Base-by-base conservation (phyloP, 805 yeast genomes). In the Scheffersomyces coipomensis region DNA sequence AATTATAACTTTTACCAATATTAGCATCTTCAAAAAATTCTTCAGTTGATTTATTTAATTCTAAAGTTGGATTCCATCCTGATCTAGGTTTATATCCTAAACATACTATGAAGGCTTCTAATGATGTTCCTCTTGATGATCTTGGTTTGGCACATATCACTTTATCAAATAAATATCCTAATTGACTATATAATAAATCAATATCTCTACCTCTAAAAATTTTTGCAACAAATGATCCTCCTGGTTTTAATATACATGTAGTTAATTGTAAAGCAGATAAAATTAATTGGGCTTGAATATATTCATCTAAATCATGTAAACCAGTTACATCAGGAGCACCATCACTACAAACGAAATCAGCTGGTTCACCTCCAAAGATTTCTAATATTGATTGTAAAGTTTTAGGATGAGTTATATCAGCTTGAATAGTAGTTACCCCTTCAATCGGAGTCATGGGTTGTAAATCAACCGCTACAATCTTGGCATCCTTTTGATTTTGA, bases 291-390 rank as follows among this genome's bases (percentile, higher is more conserved):
- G 96, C 97, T 66, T 93, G 99, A 42, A 93, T 86, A 58, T 91
- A 93, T 62, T 93, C 99, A 60, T 93, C 99, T 43, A 93, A 69
- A 62, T 93, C 99, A 58, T 93, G 99, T 37, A 93, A 64, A 1
- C 99, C 99, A 0, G 99, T 93, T 17, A 93, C 99, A 64, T 93
- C 99, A 2, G 99, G 99, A 0, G 99, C 99, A 41, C 99, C 99
- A 60, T 93, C 98, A 53, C 95, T 84, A 53, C 96, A 88, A 1
- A 93, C 96, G 58, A 91, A 85, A 61, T 93, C 99, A 0, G 98
- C 98, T 40, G 85, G 82, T 49, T 87, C 87, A 29, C 97, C 96
- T 17, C 87, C 95, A 67, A 93, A 93, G 29, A 85, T 75, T 24
- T 82, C 84, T 49, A 87, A 63, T 33, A 93, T 93, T 52, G 72